Percentiles rank a stretch among this genome's conserved stretches.
phyloP scores from a whole-genome alignment of 495 filamentous ascomycete species.

The Tuber melanosporum region DNA sequence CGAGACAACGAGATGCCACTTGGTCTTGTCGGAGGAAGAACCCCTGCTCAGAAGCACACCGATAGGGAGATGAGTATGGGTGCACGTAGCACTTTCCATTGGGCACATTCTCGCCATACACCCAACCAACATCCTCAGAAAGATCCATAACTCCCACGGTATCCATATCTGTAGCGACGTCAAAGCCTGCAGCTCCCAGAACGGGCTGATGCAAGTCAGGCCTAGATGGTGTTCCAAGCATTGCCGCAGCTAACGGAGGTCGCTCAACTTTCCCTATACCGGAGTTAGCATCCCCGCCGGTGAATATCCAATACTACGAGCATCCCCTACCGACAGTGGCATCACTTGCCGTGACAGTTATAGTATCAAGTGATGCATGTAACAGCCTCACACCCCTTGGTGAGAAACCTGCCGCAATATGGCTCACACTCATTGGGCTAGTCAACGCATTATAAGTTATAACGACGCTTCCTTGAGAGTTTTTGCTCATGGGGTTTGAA shows the following conservation, averaged over 20 bases:
- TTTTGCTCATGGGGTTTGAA: slow-evolving; percentile 7
- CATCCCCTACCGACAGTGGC: slow-evolving; percentile 31
- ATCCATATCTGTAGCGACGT: slow-evolving; percentile 38
- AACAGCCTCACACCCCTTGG: slow-evolving; percentile 29
- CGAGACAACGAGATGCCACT: slow-evolving; percentile 21
- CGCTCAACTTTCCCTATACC: slow-evolving; percentile 32
- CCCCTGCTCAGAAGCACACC: slow-evolving; percentile 14
- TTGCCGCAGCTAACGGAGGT: slow-evolving; percentile 17
- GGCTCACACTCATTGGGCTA: slow-evolving; percentile 35
- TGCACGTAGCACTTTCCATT: slow-evolving; percentile 35
- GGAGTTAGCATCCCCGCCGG: not conserved
- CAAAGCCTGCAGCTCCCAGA: slow-evolving; percentile 27
- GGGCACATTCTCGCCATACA: slow-evolving; percentile 41
- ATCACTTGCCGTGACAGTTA: slow-evolving; percentile 34
- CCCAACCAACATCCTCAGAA: slow-evolving; percentile 40
- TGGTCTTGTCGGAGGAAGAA: slow-evolving; percentile 25
- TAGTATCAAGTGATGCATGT: slow-evolving; percentile 34
- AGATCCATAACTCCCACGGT: slow-evolving; percentile 38
- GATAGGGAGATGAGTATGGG: slow-evolving; percentile 28
- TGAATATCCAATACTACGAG: not conserved
- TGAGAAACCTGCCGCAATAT: slow-evolving; percentile 37
- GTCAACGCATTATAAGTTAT: slow-evolving; percentile 34
- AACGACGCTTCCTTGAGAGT: slow-evolving; percentile 26
- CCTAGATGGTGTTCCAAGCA: slow-evolving; percentile 13
- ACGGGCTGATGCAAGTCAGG: slow-evolving; percentile 34